Evolutionary conservation across 768 basidiomycete genomes (phyloP), one percentile per base, ranked within the genome.

Genomic region (Cystofilobasidium macerans): DNA sequence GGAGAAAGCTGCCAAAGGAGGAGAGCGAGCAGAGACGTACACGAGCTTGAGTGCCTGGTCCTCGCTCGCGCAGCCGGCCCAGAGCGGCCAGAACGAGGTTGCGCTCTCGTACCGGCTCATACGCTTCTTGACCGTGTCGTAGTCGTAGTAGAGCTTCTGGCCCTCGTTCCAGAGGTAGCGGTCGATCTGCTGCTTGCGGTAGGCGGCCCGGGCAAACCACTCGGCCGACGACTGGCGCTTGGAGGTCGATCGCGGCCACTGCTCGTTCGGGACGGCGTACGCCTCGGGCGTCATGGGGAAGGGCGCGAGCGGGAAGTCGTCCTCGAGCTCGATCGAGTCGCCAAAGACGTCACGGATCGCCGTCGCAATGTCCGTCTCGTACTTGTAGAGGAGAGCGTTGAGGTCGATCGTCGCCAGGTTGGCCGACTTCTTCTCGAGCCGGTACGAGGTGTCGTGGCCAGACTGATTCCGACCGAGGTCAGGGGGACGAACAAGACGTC

Each of bases 321-420:
- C 90, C 61, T 92, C 90, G 62, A 99, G 77, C 61, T 93, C 88
- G 61, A 99, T 79, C 75, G 88, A 84, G 74, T 93, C 92, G 71
- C 88, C 88, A 71, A 98, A 98, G 67, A 95, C 86, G 75, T 95
- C 91, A 65, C 86, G 84, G 73, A 99, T 97, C 30, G 92, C 91
- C 13, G 90, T 93, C n/a, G 90, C 95, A 68, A 99, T 98, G 74
- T 99, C 94, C 67, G 91, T 83, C 76, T 99, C 94, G 74, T 97
- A 98, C 71, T 99, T 99, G 84, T 94, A 99, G 54, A 99, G 79
- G 73, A 99, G 80, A 57, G 92, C 84, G 78, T 97, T 93, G 70
- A 99, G 79, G 75, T 99, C 94, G 74, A 98, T 88, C 11, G 94
- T 99, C 7, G 86, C 94, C 47, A 99, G 84, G 78, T 97, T 94